These are phyloP conservation scores for Schoenoplectus tabernaemontani DNA, from an alignment of 202 grass and related monocot genomes.

Conservation along the genomic window DNA sequence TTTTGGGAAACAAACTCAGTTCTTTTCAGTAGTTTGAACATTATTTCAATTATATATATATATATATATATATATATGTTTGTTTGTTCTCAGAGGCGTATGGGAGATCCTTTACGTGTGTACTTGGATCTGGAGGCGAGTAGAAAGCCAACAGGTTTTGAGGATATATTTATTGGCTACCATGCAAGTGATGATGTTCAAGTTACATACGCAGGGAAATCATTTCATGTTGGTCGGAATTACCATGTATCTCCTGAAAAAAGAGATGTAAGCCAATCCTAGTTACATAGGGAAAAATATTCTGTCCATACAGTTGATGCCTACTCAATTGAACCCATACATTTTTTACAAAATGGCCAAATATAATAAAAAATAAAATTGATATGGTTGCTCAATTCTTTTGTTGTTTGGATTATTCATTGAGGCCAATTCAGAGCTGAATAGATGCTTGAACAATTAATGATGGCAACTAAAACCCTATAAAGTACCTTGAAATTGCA, in stretches of 20 bases:
- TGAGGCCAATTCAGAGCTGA: not conserved
- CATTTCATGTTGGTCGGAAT: conserved; percentile 55
- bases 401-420: not conserved
- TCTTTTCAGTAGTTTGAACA: too few species aligned
- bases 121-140: conserved; percentile 82
- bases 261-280: conserved; percentile 47
- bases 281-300: not conserved
- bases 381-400: conserved; percentile 7
- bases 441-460: not conserved
- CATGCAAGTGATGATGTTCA: conserved; percentile 84
- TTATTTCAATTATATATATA: too few species aligned
- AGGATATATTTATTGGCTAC: conserved; percentile 94
- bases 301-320: too few species aligned
- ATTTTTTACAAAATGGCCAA: conserved; percentile 10
- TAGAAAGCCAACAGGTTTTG: conserved; percentile 70
- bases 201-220: conserved; percentile 82
- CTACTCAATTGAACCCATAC: too few species aligned
- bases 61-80: too few species aligned
- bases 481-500: not conserved
- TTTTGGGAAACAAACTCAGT: too few species aligned
- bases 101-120: conserved; percentile 74
- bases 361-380: conserved; percentile 9
- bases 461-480: not conserved
- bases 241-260: conserved; percentile 59
- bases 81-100: conserved; percentile 51